A percentile compares a stretch with the other conserved stretches of the same genome.
phyloP scores from a whole-genome alignment of 768 basidiomycete genomes.

The Suillus ampliporus region DNA sequence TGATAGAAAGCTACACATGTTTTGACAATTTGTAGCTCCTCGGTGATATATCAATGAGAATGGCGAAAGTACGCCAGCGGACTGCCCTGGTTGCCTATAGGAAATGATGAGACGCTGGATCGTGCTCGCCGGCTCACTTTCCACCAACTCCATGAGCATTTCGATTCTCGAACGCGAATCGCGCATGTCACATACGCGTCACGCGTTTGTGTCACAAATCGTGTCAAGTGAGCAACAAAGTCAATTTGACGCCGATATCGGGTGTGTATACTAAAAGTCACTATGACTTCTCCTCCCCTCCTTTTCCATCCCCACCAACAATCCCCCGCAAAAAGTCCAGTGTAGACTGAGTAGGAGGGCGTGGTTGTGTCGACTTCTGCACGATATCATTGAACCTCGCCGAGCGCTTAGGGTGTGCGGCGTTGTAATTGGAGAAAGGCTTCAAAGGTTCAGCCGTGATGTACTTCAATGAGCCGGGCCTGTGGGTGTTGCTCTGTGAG shows the following conservation, averaged over 20 bases:
- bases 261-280: background rate
- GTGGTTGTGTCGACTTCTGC: background rate
- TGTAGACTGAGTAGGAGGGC: background rate
- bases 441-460: constrained; percentile 38
- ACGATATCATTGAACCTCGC: background rate
- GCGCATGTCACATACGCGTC: no score
- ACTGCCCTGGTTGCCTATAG: no score
- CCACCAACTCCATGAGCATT: no score
- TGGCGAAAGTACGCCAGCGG: no score
- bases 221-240: background rate
- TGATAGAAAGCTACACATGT: no score
- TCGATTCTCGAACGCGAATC: no score
- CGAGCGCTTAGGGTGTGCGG: background rate
- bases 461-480: constrained; percentile 57
- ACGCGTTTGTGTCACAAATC: constrained; percentile 30
- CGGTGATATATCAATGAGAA: no score
- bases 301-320: background rate
- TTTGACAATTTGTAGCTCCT: no score
- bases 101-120: no score
- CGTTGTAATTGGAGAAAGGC: background rate
- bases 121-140: no score
- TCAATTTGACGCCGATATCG: no score
- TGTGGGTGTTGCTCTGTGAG: constrained; percentile 48
- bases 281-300: background rate
- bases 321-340: background rate